Conservation (phyloP, 371 early-diverging fungal species). For the Encephalitozoon cuniculi region DNA sequence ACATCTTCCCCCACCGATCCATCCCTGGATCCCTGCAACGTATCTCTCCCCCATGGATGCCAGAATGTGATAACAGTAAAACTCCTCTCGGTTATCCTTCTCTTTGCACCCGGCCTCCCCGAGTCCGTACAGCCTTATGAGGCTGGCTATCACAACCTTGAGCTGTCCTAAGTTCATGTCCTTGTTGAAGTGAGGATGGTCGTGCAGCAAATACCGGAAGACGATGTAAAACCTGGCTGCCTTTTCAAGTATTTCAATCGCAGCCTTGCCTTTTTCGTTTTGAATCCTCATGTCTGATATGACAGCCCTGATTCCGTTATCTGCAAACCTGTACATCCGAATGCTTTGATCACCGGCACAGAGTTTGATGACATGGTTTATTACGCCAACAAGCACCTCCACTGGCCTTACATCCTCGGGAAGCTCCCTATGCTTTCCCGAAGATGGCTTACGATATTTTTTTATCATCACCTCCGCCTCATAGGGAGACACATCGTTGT, state of each 20-base stretch:
- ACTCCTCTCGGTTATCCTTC: slow-evolving; percentile 9
- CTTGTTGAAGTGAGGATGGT: slow-evolving; percentile 64
- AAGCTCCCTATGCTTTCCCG: slow-evolving; percentile 73
- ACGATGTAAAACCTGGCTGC: slow-evolving; percentile 78
- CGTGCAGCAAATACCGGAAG: slow-evolving; percentile 68
- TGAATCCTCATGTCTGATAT: slow-evolving; percentile 71
- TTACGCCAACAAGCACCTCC: slow-evolving; percentile 64
- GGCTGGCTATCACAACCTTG: slow-evolving; percentile 65
- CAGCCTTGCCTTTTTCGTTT: slow-evolving; percentile 65
- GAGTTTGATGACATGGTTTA: slow-evolving; percentile 69
- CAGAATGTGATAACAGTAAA: slow-evolving; percentile 27
- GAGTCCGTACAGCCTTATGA: slow-evolving; percentile 26
- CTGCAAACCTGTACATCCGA: slow-evolving; percentile 70
- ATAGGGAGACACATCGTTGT: slow-evolving; percentile 39
- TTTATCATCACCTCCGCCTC: slow-evolving; percentile 65
- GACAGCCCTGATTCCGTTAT: slow-evolving; percentile 76
- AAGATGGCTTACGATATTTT: slow-evolving; percentile 72
- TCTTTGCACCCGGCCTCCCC: not conserved
- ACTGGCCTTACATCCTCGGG: slow-evolving; percentile 81
- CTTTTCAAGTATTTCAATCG: slow-evolving; percentile 69
- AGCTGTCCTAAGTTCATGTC: slow-evolving; percentile 78
- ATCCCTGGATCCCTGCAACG: not conserved
- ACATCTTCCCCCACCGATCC: not conserved
- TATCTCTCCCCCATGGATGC: slow-evolving; percentile 15
- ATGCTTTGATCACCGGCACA: slow-evolving; percentile 63